These are phyloP conservation scores for Hamamelis virginiana DNA, from an alignment of 164 flowering plant genomes.

Conservation along the genomic window DNA sequence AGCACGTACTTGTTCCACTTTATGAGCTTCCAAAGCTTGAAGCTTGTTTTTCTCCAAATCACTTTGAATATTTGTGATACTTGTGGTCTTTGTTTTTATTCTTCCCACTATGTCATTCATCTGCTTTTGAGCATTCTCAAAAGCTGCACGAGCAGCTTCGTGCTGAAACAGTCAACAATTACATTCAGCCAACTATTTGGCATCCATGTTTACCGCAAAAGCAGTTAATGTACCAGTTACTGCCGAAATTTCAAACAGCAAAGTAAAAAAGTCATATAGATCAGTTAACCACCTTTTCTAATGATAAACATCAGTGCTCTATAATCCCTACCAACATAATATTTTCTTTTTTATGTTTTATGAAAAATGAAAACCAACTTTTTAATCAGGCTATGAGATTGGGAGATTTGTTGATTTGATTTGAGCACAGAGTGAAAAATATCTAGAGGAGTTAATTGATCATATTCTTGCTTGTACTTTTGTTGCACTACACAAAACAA, in stretches of 20 bases:
- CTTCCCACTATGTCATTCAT: constrained; percentile 45
- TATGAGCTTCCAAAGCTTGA: constrained; percentile 66
- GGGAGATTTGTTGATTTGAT: background rate
- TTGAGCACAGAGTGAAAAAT: constrained; percentile 1
- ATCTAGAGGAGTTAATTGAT: background rate
- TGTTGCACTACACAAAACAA: background rate
- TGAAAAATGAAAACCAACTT: too few species aligned
- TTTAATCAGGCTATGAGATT: too few species aligned
- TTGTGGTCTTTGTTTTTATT: constrained; percentile 37
- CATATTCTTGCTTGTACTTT: background rate
- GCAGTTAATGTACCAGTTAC: background rate
- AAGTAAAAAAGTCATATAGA: background rate
- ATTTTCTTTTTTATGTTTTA: too few species aligned
- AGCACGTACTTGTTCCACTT: constrained; percentile 63
- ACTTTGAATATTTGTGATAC: constrained; percentile 32
- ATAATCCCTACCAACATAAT: too few species aligned
- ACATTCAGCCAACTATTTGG: constrained; percentile 9
- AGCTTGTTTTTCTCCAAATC: constrained; percentile 49
- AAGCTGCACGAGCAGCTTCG: constrained; percentile 66
- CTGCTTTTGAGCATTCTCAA: constrained; percentile 69
- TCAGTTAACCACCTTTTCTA: background rate
- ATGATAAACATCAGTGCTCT: too few species aligned
- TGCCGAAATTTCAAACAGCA: background rate
- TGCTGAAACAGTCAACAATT: constrained; percentile 53
- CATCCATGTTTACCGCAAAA: constrained; percentile 1